Conservation (phyloP, 305 asterid species). For the Fraxinus angustifolia region DNA sequence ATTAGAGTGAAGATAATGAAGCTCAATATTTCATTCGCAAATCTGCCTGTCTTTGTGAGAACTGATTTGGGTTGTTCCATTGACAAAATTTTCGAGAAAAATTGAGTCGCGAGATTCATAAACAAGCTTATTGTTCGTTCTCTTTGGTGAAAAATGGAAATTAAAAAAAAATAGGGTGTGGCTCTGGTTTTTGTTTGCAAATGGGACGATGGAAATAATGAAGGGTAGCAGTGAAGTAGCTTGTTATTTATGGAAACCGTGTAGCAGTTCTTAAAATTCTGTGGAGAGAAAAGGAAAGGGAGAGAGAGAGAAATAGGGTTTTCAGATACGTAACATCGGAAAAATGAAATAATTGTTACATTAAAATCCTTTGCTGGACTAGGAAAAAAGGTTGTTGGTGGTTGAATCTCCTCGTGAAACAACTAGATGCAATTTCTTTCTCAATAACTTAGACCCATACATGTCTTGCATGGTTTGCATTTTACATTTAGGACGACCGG, state of each 20-base stretch:
- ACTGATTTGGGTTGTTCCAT: neutral
- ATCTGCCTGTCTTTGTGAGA: slow-evolving; percentile 32
- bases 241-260: slow-evolving; percentile 14
- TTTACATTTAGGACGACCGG: neutral
- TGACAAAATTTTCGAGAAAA: neutral
- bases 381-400: slow-evolving; percentile 63
- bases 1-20: slow-evolving; percentile 25
- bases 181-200: slow-evolving; percentile 3
- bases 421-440: slow-evolving; percentile 28
- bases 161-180: neutral
- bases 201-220: slow-evolving; percentile 7
- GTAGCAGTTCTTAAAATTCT: slow-evolving; percentile 1
- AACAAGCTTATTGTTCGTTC: neutral
- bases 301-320: neutral
- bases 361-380: slow-evolving; percentile 51
- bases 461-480: neutral
- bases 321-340: slow-evolving; percentile 47
- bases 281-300: slow-evolving; percentile 10
- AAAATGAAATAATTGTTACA: slow-evolving; percentile 39
- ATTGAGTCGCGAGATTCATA: neutral
- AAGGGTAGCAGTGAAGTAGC: neutral
- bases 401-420: slow-evolving; percentile 45
- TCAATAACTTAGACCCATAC: slow-evolving; percentile 27
- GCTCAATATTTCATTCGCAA: neutral
- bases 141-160: slow-evolving; percentile 4